Evolutionary conservation across 768 basidiomycete genomes (phyloP).

Genomic region (Boletus coccyginus): DNA sequence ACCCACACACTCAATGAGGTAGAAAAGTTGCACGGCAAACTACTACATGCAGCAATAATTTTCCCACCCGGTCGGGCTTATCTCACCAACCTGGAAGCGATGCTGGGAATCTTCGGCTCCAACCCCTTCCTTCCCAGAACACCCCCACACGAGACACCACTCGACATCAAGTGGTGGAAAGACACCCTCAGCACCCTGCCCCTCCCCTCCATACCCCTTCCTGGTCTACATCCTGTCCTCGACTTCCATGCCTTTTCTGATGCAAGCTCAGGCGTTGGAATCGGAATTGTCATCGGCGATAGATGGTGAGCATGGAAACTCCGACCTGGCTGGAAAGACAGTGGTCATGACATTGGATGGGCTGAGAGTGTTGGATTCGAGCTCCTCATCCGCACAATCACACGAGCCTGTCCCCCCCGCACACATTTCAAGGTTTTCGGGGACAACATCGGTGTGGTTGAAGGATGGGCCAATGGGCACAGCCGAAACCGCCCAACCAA

Average conservation of each 20-base stretch:
- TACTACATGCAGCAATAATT: slow-evolving; percentile 28
- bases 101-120: slow-evolving; percentile 31
- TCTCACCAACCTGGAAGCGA: slow-evolving; percentile 21
- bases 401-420: too few species aligned
- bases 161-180: background rate
- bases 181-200: too few species aligned
- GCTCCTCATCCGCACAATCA: background rate
- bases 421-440: too few species aligned
- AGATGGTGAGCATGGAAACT: slow-evolving; percentile 36
- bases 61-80: slow-evolving; percentile 27
- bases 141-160: background rate
- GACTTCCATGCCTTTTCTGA: slow-evolving; percentile 33
- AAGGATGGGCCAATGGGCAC: too few species aligned
- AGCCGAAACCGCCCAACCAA: too few species aligned
- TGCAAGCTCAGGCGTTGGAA: slow-evolving; percentile 37
- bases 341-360: slow-evolving; percentile 42
- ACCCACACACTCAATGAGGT: background rate
- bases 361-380: slow-evolving; percentile 18
- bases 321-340: slow-evolving; percentile 27
- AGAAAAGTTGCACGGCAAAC: slow-evolving; percentile 1
- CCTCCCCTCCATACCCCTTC: background rate
- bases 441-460: too few species aligned
- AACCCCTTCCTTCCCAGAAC: slow-evolving; percentile 29
- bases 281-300: slow-evolving; percentile 25
- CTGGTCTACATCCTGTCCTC: accelerated